Base-by-base conservation (phyloP, 2,329 filamentous ascomycete genomes). In the Fusarium poae region DNA sequence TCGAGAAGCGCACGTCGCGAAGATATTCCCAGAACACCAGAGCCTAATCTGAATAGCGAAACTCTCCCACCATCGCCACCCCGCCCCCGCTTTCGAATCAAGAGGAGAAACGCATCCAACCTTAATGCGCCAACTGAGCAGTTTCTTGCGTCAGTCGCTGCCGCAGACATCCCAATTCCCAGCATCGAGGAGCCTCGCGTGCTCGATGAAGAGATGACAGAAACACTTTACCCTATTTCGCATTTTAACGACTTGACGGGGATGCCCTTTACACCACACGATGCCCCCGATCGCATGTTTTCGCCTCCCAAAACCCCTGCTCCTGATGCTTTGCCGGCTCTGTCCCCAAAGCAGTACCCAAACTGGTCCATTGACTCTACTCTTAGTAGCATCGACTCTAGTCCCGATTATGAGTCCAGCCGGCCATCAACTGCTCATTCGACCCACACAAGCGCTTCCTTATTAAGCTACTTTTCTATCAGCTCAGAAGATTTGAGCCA, bases 131-230 rank as follows among this genome's bases (percentile, higher is more conserved):
- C 88, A 3, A 90, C 88, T 2, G 83, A 89, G 72, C 87, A 90
- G 51, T 91, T 91, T 72, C 83, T 91, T n/a, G 88, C 87, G 4
- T 90, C 88, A 6, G 88, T 91, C 59, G 88, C 87, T 44, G 87
- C 88, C 20, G 88, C 87, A 63, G 88, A 91, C 74, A 80, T 89
- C 6, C 87, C 88, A 25, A 85, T 91, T 52, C 88, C 88, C 16
- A 90, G 88, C 75, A 89, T 91, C 57, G 88, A 91, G 76, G 82
- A 86, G 64, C 83, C 86, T 51, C 80, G 82, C 40, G 77, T 79
- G 25, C 71, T 79, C 39, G 81, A 85, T 70, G 80, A 82, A 68
- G 80, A 82, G 42, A 83, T 84, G 81, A 74, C 77, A 35, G 79
- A 80, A 62, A 74, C 76, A 37, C 60, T 75, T 27, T 78, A 77